Conservation (phyloP, 352 stramenopile genomes). For the Globisporangium paroecandrum region DNA sequence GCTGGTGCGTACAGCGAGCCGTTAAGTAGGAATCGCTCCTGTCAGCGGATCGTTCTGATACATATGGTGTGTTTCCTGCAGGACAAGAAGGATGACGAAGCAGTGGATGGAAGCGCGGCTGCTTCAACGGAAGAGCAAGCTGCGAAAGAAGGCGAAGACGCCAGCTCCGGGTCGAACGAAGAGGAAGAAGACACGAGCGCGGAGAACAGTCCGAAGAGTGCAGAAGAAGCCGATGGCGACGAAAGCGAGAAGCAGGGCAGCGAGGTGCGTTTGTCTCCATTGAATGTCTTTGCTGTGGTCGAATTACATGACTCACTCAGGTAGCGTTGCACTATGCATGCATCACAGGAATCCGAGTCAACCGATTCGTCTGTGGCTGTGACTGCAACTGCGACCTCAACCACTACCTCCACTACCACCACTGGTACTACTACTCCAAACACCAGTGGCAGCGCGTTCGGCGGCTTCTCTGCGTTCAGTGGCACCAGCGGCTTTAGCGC, state of each 20-base stretch:
- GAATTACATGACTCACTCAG: slow-evolving; percentile 2
- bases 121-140: background rate
- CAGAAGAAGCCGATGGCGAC: background rate
- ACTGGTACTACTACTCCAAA: slow-evolving; percentile 18
- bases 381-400: no score
- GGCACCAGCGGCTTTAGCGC: slow-evolving; percentile 45
- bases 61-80: background rate
- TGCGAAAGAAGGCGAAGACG: background rate
- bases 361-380: background rate
- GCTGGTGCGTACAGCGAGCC: slow-evolving; percentile 21
- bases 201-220: slow-evolving; percentile 19
- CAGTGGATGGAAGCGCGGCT: background rate
- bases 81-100: slow-evolving; percentile 16
- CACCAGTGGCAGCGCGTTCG: slow-evolving; percentile 36
- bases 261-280: background rate
- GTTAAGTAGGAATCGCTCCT: slow-evolving; percentile 22
- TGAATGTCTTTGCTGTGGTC: background rate
- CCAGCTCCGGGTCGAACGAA: slow-evolving; percentile 10
- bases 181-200: slow-evolving; percentile 19
- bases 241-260: background rate
- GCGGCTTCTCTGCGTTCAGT: slow-evolving; percentile 51
- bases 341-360: slow-evolving; percentile 2
- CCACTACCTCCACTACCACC: background rate
- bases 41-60: slow-evolving; percentile 20
- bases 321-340: background rate